These are phyloP conservation scores for Crithidia sp. DNA, from an alignment of 208 protist genomes.

Conservation along the genomic window DNA sequence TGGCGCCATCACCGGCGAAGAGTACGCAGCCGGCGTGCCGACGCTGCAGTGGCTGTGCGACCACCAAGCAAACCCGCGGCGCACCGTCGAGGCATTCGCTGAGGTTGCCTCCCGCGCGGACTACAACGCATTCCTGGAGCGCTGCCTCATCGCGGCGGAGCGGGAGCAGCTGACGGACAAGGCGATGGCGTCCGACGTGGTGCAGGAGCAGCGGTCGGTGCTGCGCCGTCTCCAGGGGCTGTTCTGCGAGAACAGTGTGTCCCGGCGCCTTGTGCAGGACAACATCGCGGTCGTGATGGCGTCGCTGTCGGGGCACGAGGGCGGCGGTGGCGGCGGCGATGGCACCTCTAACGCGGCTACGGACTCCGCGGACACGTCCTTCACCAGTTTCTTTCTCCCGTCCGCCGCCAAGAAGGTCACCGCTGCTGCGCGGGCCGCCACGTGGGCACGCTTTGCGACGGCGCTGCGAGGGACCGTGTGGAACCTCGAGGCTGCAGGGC, in stretches of 20 bases:
- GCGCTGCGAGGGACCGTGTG: conserved; percentile 78
- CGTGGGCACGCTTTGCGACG: conserved; percentile 65
- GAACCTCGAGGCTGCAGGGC: conserved; percentile 53
- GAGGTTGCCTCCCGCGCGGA: conserved; percentile 82
- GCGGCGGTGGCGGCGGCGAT: neutral
- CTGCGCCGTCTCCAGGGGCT: conserved; percentile 43
- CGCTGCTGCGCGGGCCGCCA: conserved; percentile 42
- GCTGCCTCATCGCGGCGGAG: conserved; percentile 67
- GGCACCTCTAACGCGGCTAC: neutral
- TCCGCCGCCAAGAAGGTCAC: conserved; percentile 43
- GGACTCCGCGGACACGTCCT: conserved; percentile 23
- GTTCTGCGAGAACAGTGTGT: conserved; percentile 51
- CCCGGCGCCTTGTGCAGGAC: conserved; percentile 37
- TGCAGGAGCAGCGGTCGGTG: conserved; percentile 35
- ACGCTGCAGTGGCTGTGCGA: conserved; percentile 63
- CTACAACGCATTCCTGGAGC: conserved; percentile 79
- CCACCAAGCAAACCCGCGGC: conserved; percentile 25
- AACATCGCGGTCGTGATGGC: conserved; percentile 29
- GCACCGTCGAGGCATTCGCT: conserved; percentile 62
- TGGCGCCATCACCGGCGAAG: conserved; percentile 34
- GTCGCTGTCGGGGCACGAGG: neutral
- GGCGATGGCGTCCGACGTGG: conserved; percentile 40
- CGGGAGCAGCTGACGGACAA: conserved; percentile 71
- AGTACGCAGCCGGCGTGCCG: conserved; percentile 32
- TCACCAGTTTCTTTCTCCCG: conserved; percentile 40